These are phyloP conservation scores for Rhizopus sp. DNA, from an alignment of 371 early-diverging fungal species.

Conservation along the genomic window DNA sequence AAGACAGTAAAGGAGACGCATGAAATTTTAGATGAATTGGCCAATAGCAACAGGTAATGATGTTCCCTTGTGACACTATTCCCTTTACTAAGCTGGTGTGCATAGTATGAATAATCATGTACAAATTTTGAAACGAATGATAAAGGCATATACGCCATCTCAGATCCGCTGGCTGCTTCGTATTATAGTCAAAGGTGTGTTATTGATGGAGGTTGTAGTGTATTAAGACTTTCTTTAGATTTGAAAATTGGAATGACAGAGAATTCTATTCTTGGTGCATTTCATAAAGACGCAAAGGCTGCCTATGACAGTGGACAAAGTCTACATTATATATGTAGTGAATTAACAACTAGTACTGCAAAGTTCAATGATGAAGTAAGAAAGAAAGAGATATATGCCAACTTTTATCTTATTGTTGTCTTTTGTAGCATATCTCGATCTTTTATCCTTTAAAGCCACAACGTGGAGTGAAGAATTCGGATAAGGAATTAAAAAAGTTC, in stretches of 20 bases:
- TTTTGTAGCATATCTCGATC: constrained; percentile 2
- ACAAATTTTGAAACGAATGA: constrained; percentile 52
- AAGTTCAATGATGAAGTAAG: not conserved
- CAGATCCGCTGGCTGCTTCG: constrained; percentile 80
- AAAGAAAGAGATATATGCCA: not conserved
- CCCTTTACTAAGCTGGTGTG: not conserved
- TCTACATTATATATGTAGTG: not conserved
- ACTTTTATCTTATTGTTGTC: not conserved
- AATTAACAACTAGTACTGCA: not conserved
- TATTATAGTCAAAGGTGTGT: constrained; percentile 68
- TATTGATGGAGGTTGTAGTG: not conserved
- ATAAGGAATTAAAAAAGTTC: constrained; percentile 40
- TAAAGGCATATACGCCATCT: constrained; percentile 57
- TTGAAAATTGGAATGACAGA: constrained; percentile 75
- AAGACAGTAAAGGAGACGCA: constrained; percentile 54
- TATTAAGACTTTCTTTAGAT: constrained; percentile 35
- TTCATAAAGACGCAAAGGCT: constrained; percentile 8
- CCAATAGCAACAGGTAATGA: constrained; percentile 25
- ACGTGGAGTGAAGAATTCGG: constrained; percentile 42
- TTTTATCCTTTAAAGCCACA: constrained; percentile 59
- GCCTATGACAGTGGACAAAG: constrained; percentile 8
- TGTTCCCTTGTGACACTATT: not conserved
- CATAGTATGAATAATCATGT: constrained; percentile 30
- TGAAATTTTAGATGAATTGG: constrained; percentile 42
- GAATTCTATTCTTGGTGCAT: constrained; percentile 59